Percentiles rank a stretch among this genome's conserved stretches.
These are phyloP conservation scores for Epichloe hybrida DNA, from an alignment of 2,329 filamentous ascomycete species.

Conservation along the genomic window DNA sequence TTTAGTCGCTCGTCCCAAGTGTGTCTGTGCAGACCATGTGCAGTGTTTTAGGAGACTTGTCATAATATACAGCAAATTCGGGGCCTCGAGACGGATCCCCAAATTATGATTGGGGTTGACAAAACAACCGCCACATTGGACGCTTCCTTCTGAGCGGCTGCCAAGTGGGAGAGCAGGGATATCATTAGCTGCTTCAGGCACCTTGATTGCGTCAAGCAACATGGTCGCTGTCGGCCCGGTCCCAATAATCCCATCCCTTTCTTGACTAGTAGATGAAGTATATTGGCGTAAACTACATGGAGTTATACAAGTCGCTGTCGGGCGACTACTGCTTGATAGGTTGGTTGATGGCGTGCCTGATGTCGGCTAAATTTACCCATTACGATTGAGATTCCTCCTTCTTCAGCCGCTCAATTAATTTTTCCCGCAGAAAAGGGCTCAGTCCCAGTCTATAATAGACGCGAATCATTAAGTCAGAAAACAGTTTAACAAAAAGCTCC, in stretches of 20 bases:
- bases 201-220: background rate
- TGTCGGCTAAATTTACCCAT: background rate
- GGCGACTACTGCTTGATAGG: background rate
- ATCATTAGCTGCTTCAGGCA: background rate
- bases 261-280: background rate
- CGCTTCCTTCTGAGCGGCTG: background rate
- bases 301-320: slow-evolving; percentile 2
- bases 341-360: background rate
- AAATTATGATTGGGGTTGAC: too few species aligned
- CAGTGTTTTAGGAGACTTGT: too few species aligned
- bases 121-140: too few species aligned
- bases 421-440: slow-evolving; percentile 34
- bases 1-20: too few species aligned
- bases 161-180: background rate
- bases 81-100: too few species aligned
- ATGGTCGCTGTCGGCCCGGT: background rate
- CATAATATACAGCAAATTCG: too few species aligned
- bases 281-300: background rate
- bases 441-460: slow-evolving; percentile 15
- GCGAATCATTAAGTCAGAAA: slow-evolving; percentile 12
- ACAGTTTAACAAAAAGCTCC: background rate
- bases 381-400: slow-evolving; percentile 25
- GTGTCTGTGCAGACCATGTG: too few species aligned
- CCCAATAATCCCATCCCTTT: background rate
- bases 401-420: slow-evolving; percentile 37